Conservation (phyloP, 2,329 filamentous ascomycete genomes). For the Colletotrichum viniferum region DNA sequence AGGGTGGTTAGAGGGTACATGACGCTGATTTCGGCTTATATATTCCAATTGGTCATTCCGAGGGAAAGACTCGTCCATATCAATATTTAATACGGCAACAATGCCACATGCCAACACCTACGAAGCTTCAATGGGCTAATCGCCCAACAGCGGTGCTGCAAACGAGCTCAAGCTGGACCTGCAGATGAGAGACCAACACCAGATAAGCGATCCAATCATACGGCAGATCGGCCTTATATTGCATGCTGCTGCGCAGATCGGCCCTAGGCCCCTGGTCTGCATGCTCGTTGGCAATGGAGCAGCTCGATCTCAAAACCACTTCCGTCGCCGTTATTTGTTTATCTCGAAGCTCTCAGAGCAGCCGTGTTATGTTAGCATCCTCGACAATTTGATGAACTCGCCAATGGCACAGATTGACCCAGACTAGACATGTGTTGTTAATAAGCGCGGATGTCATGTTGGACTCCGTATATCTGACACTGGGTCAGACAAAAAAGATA, state of each 20-base stretch:
- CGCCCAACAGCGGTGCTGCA: too few relatives aligned
- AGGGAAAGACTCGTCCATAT: not conserved
- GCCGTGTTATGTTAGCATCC: not conserved
- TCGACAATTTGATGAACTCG: not conserved
- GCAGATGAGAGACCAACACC: constrained; percentile 9
- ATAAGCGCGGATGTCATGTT: not conserved
- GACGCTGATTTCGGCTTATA: not conserved
- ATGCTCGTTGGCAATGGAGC: not conserved
- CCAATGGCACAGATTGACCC: not conserved
- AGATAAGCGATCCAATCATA: not conserved
- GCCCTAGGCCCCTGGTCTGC: not conserved
- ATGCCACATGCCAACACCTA: not conserved
- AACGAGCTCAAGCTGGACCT: not conserved
- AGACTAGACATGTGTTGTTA: not conserved
- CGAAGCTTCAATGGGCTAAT: not conserved
- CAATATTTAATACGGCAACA: constrained; percentile 1
- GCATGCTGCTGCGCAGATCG: not conserved
- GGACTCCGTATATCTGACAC: not conserved
- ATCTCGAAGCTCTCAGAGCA: accelerated
- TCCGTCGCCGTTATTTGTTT: not conserved
- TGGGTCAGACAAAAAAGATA: not conserved
- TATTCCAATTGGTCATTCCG: not conserved
- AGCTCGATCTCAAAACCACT: not conserved
- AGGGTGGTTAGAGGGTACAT: not conserved
- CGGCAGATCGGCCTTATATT: not conserved